Conservation (phyloP, 2,329 filamentous ascomycete species). For the Penicillium sp. region DNA sequence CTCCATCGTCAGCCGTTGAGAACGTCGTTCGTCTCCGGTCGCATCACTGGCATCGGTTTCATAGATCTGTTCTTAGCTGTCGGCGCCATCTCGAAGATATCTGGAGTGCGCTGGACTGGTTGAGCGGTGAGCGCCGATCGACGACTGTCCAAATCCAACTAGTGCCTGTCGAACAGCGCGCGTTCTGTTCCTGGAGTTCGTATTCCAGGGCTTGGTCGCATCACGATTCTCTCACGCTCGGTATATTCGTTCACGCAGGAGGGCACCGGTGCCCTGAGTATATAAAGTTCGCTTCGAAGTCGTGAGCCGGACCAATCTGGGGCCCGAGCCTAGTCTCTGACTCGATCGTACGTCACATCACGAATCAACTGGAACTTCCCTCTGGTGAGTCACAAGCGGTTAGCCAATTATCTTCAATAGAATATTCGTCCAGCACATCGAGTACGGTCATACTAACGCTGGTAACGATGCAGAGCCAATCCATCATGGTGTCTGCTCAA, state of each 20-base stretch:
- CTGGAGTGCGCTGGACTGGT: constrained; percentile 2
- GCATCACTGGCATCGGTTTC: background rate
- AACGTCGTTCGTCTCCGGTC: background rate
- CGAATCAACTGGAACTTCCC: constrained; percentile 16
- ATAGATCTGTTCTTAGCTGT: background rate
- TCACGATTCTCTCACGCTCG: background rate
- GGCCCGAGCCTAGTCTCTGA: constrained; percentile 18
- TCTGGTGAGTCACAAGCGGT: constrained; percentile 21
- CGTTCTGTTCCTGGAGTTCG: background rate
- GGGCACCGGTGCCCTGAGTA: constrained; percentile 8
- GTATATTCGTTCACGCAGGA: background rate
- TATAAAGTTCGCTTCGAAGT: background rate
- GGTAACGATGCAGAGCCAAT: constrained; percentile 6
- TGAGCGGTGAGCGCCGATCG: background rate
- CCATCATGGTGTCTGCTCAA: constrained; percentile 34
- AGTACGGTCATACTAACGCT: constrained; percentile 11
- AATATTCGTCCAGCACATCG: constrained; percentile 8
- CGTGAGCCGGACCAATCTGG: constrained; percentile 1
- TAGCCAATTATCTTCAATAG: constrained; percentile 16
- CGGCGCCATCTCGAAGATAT: background rate
- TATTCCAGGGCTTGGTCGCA: background rate
- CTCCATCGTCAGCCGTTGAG: background rate
- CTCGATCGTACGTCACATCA: constrained; percentile 22
- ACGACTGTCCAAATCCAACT: background rate
- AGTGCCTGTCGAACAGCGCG: background rate